phyloP scores from a whole-genome alignment of 352 stramenopile genomes.

The Elongisporangium prolatum region DNA sequence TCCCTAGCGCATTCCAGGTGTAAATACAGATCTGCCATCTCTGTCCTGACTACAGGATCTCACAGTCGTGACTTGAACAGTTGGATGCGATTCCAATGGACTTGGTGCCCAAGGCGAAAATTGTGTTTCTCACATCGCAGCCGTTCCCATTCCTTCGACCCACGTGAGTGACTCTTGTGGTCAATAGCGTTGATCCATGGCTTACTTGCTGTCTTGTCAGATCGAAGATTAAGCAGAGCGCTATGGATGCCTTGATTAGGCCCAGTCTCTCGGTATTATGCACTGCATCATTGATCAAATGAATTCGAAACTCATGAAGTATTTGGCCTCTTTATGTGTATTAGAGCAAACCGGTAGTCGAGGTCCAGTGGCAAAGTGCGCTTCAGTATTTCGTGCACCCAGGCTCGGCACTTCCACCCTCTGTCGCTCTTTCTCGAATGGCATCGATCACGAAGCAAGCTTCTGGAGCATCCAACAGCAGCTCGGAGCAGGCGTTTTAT shows the following conservation, averaged over 20 bases:
- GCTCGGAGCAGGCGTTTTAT: constrained; percentile 62
- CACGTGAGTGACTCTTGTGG: constrained; percentile 27
- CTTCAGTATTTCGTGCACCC: constrained; percentile 70
- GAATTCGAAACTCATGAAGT: not conserved
- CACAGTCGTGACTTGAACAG: constrained; percentile 12
- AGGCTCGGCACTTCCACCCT: constrained; percentile 41
- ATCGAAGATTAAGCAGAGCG: constrained; percentile 27
- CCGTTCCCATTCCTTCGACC: constrained; percentile 56
- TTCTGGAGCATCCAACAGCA: constrained; percentile 19
- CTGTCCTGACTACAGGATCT: not conserved
- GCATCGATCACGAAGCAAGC: constrained; percentile 19
- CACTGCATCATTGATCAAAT: no score
- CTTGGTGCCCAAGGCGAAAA: constrained; percentile 49
- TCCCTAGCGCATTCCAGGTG: constrained; percentile 15
- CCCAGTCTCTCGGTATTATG: not conserved
- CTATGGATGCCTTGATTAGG: constrained; percentile 24
- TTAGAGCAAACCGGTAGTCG: not conserved
- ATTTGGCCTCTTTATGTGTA: not conserved
- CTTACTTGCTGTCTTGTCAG: constrained; percentile 6
- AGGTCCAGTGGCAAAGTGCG: constrained; percentile 55
- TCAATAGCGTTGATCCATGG: not conserved
- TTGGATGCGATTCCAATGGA: constrained; percentile 46
- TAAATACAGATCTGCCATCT: not conserved
- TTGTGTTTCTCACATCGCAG: constrained; percentile 54
- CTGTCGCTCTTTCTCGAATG: constrained; percentile 39